Conservation (phyloP, 164 flowering plant genomes). For the Sextonia rubra region DNA sequence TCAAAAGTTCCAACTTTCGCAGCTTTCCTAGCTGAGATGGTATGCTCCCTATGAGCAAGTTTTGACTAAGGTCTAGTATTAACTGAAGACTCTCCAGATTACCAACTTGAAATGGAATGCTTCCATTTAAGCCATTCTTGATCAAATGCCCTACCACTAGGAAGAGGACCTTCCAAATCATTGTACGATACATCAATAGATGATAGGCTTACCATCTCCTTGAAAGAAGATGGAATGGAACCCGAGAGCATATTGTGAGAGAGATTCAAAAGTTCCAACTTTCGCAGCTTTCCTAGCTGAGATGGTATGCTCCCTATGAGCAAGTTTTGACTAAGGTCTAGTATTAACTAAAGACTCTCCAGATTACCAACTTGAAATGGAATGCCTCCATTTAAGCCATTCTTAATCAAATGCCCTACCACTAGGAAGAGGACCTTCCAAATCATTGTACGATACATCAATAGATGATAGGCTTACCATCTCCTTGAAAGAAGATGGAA, state of each 20-base stretch:
- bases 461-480: no score
- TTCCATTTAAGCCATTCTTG: constrained; percentile 8
- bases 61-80: background rate
- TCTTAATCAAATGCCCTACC: no score
- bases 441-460: no score
- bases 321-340: constrained; percentile 1
- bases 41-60: constrained; percentile 4
- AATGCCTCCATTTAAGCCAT: constrained; percentile 10
- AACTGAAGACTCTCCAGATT: no score
- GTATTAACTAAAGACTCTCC: no score
- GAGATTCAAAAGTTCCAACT: background rate
- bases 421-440: no score
- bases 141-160: constrained; percentile 7
- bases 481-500: no score
- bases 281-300: background rate
- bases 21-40: constrained; percentile 1
- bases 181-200: constrained; percentile 11
- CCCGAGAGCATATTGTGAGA: constrained; percentile 8
- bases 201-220: background rate
- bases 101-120: no score
- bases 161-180: constrained; percentile 5
- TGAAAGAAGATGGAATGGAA: constrained; percentile 4
- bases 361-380: no score
- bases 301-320: constrained; percentile 3
- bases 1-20: background rate